Evolutionary conservation across 2,329 filamentous ascomycete species (phyloP).

Genomic region (Didymella glomerata): DNA sequence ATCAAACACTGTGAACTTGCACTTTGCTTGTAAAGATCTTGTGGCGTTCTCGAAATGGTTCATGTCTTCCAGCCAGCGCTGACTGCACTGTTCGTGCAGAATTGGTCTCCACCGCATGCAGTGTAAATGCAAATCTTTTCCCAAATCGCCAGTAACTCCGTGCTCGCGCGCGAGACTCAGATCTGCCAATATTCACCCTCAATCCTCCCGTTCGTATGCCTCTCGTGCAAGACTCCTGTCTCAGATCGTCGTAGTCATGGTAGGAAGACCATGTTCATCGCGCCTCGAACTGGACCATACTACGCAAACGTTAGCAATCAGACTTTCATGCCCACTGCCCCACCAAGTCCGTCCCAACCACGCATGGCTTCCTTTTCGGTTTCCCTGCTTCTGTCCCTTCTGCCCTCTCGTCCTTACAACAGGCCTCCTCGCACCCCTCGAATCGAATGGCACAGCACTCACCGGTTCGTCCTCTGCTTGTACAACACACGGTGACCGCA

Average conservation of each 20-base stretch:
- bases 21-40: neutral
- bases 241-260: neutral
- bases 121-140: constrained; percentile 1
- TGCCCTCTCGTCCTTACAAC: neutral
- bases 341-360: neutral
- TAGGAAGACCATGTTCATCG: constrained; percentile 60
- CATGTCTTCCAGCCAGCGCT: neutral
- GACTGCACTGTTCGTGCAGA: neutral
- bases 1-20: constrained; percentile 19
- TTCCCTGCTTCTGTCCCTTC: neutral
- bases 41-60: neutral
- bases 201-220: neutral
- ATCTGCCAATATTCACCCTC: neutral
- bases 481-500: constrained; percentile 96
- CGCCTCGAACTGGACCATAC: constrained; percentile 99
- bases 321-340: neutral
- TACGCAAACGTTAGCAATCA: constrained; percentile 31
- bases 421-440: neutral
- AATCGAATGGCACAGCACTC: constrained; percentile 49
- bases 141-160: constrained; percentile 19
- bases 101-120: neutral
- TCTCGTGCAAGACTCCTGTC: neutral
- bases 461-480: constrained; percentile 98
- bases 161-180: constrained; percentile 5
- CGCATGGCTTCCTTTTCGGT: no score